phyloP scores from a whole-genome alignment of 2,329 filamentous ascomycete genomes.

The Phyllosticta citribraziliensis region DNA sequence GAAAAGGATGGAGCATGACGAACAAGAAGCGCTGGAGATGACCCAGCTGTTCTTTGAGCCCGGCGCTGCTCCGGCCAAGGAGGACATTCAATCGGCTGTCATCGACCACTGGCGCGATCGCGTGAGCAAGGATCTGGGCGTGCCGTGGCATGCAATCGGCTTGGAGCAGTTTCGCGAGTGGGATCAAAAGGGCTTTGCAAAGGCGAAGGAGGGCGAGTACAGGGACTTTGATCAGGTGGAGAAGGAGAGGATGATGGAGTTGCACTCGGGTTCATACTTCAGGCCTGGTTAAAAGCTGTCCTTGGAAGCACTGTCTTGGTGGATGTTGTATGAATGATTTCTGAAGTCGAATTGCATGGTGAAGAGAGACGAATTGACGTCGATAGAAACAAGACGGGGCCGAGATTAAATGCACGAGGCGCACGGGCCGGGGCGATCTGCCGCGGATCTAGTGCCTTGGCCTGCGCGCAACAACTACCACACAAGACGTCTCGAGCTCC shows the following conservation, averaged over 20 bases:
- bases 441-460: not conserved
- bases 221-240: not conserved
- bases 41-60: conserved; percentile 9
- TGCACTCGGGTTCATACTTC: not conserved
- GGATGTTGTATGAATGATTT: not conserved
- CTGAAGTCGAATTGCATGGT: too few species aligned
- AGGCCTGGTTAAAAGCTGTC: not conserved
- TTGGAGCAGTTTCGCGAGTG: conserved; percentile 12
- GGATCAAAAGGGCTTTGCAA: conserved; percentile 12
- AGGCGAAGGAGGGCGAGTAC: not conserved
- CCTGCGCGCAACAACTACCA: not conserved
- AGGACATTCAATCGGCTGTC: not conserved
- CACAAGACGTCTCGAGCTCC: not conserved
- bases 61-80: not conserved
- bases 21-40: not conserved
- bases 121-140: conserved; percentile 13
- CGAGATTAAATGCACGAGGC: not conserved
- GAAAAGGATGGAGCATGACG: not conserved
- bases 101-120: conserved; percentile 7
- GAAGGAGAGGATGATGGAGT: not conserved
- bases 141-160: conserved; percentile 12
- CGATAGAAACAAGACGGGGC: not conserved
- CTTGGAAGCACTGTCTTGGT: too few species aligned
- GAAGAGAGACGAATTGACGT: not conserved
- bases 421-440: not conserved